Evolutionary conservation across 2,329 filamentous ascomycete genomes (phyloP).

Genomic region (Fusarium buharicum): DNA sequence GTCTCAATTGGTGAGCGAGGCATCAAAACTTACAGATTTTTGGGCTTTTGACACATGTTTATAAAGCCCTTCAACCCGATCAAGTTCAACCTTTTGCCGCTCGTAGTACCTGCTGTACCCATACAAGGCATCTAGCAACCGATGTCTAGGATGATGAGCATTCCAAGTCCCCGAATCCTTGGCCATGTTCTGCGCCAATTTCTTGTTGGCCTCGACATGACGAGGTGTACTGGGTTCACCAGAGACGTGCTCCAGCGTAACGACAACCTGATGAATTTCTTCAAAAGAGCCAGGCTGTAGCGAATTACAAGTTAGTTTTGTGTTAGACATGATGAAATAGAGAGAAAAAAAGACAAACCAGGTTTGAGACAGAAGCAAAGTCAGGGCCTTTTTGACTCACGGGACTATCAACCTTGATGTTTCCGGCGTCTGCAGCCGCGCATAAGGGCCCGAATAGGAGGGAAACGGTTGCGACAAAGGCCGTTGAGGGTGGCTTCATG

Average conservation of each 20-base stretch:
- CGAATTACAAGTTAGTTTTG: slow-evolving; percentile 15
- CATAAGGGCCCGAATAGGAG: slow-evolving; percentile 9
- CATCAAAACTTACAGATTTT: slow-evolving; percentile 31
- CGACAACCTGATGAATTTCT: slow-evolving; percentile 43
- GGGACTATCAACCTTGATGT: slow-evolving; percentile 19
- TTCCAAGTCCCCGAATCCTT: slow-evolving; percentile 49
- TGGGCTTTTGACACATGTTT: slow-evolving; percentile 51
- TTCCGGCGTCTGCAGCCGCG: slow-evolving; percentile 19
- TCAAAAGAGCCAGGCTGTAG: slow-evolving; percentile 17
- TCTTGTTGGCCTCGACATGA: slow-evolving; percentile 48
- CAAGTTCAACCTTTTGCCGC: slow-evolving; percentile 51
- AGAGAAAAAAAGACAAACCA: slow-evolving; percentile 32
- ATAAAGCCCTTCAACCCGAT: slow-evolving; percentile 51
- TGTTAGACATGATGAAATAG: not conserved
- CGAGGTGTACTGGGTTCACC: slow-evolving; percentile 37
- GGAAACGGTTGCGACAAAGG: slow-evolving; percentile 7
- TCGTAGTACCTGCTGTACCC: slow-evolving; percentile 52
- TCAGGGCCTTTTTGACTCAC: slow-evolving; percentile 10
- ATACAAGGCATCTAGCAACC: slow-evolving; percentile 54
- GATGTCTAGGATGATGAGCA: slow-evolving; percentile 52
- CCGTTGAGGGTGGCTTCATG: slow-evolving; percentile 22
- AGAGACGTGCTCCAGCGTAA: slow-evolving; percentile 43
- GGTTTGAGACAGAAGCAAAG: slow-evolving; percentile 24
- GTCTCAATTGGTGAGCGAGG: not conserved
- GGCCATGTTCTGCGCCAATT: slow-evolving; percentile 46